Evolutionary conservation across 176 grass and related monocot species (phyloP), one percentile per base, ranked within the genome.

Genomic region (Coix lacrymajobi): DNA sequence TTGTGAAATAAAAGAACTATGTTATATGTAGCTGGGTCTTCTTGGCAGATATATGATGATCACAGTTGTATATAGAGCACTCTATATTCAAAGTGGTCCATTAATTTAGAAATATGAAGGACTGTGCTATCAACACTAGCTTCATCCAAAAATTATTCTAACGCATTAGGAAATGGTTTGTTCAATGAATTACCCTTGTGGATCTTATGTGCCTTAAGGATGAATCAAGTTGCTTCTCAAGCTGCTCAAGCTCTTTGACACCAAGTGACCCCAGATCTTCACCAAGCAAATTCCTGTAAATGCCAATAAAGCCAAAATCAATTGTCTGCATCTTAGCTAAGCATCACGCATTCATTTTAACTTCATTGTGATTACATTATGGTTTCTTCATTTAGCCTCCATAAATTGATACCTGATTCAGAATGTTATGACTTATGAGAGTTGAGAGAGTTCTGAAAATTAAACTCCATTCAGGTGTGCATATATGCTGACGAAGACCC

Each of bases 151-250:
- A 81, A 34, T 57, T 30, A 17, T 58, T 44, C 44, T 66, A 56
- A 36, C 7, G 36, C 43, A 54, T 31, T 4, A 80, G 1, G 16
- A 68, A 66, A 75, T 13, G 3, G 0, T 74, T 11, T 39, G 6
- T 37, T 66, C 11, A 49, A 60, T 36, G 5, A 24, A 66, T 78
- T 94, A 99, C 96, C 89, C 93, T 92, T 68, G 93, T 92, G 38
- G 96, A 94, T 93, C 96, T 87, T 86, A 96, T 96, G 80, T 96
- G 93, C 85, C 84, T 96, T 54, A 99, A 91, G 75, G 96, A 96
- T 66, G 79, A 86, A 83, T 99, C 96, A 75, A 99, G 96, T 83
- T 93, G 89, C 58, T 91, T 87, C 75, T 99, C 96, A 62, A 99
- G 96, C 77, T 90, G 88, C 41, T 96, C 92, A 57, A 99, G 91